Conservation (phyloP, 805 yeast species). For the Isabelozyma gotoi region DNA sequence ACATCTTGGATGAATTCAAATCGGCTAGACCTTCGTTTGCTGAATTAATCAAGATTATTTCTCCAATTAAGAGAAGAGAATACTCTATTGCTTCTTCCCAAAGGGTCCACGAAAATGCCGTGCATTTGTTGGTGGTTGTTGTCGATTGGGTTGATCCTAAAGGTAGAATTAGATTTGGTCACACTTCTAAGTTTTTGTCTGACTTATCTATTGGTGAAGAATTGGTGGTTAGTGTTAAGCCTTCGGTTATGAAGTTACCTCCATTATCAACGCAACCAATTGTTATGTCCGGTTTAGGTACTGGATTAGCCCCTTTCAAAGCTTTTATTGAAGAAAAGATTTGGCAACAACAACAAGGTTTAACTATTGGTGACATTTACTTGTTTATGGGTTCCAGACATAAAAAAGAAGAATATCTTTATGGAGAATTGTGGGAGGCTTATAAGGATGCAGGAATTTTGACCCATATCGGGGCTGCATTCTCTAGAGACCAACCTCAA, state of each 20-base stretch:
- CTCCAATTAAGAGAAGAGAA: conserved; percentile 94
- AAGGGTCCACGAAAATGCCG: conserved; percentile 84
- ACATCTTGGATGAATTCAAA: conserved; percentile 73
- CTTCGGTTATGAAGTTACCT: conserved; percentile 96
- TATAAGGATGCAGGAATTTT: conserved; percentile 87
- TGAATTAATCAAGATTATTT: conserved; percentile 69
- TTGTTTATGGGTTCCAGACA: conserved; percentile 93
- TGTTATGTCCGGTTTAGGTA: conserved; percentile 96
- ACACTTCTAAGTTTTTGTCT: conserved; percentile 87
- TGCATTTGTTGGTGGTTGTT: conserved; percentile 88
- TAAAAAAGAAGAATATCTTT: conserved; percentile 89
- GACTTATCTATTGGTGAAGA: conserved; percentile 79
- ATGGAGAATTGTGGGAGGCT: conserved; percentile 98
- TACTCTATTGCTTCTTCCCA: conserved; percentile 97
- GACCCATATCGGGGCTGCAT: conserved; percentile 96
- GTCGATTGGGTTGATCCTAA: conserved; percentile 91
- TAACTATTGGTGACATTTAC: conserved; percentile 84
- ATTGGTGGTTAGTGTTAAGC: conserved; percentile 90
- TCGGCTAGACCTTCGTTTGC: conserved; percentile 76
- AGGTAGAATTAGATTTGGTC: conserved; percentile 89
- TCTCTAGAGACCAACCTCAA: conserved; percentile 94
- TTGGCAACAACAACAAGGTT: conserved; percentile 89
- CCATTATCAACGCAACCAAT: conserved; percentile 84
- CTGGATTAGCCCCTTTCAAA: conserved; percentile 97
- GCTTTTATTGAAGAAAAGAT: conserved; percentile 94